These are phyloP conservation scores for Syzygium jambos DNA, from an alignment of 345 rosid species.

Conservation along the genomic window DNA sequence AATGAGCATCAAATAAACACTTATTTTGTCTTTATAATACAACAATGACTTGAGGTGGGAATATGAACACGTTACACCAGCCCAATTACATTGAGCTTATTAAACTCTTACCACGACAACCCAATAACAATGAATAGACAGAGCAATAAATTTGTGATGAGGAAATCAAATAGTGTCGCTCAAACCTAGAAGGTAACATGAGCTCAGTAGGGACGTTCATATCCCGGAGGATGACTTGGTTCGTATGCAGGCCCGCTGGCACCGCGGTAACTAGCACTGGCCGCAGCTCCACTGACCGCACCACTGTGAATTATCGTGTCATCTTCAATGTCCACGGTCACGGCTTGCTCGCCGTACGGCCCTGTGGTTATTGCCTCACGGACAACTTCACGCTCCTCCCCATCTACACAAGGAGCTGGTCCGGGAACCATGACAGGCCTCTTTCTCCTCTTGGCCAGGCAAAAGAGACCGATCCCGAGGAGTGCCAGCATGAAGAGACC, in stretches of 20 bases:
- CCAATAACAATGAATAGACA: neutral
- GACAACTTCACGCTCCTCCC: slow-evolving; percentile 12
- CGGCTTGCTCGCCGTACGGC: slow-evolving; percentile 4
- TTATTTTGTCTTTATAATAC: neutral
- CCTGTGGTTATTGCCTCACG: slow-evolving; percentile 8
- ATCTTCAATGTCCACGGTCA: slow-evolving; percentile 8
- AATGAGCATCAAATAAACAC: neutral
- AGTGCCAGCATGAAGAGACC: slow-evolving; percentile 21
- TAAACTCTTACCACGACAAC: neutral
- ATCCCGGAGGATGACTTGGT: neutral
- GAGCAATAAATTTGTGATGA: neutral
- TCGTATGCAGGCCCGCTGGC: neutral
- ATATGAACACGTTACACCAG: neutral
- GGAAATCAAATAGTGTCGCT: neutral
- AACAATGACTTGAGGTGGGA: neutral
- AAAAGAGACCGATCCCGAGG: slow-evolving; percentile 18
- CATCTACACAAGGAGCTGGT: neutral
- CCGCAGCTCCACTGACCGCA: neutral
- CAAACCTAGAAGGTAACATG: neutral
- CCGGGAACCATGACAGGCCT: slow-evolving; percentile 1
- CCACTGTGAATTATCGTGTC: slow-evolving; percentile 1
- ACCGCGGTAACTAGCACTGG: neutral
- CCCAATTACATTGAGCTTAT: neutral
- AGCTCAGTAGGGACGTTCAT: neutral
- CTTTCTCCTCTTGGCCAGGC: slow-evolving; percentile 19